Base-by-base conservation (phyloP, 805 yeast species). In the Cyberlindnera maritima region DNA sequence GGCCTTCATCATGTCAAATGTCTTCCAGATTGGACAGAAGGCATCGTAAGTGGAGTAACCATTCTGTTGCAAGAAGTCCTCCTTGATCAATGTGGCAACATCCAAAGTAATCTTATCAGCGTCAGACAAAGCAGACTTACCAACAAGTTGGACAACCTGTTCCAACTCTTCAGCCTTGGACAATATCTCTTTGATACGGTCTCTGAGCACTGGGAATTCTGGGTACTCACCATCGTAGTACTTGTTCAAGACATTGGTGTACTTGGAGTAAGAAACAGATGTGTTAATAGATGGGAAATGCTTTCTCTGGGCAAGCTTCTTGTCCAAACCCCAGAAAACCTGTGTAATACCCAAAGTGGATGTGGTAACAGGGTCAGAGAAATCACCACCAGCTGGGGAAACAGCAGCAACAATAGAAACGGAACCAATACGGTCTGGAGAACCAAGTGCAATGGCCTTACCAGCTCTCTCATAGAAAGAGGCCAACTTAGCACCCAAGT, bases 301-400 rank as follows among this genome's bases (percentile, higher is more conserved):
- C 75, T 94, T 94, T 79, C 99, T 91, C 78, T 94, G 99, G 20
- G 99, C 99, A 64, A 94, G 80, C 72, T 92, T 94, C 75, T 94
- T 94, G 75, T 94, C 99, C 71, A 94, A 80, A 74, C 99, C 99
- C 99, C 99, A 94, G 76, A 94, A 94, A 44, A 94, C 99, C 76
- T 94, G 99, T n/a, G 99, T 94, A 60, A 94, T 94, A 86, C 97
- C 98, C 64, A 94, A 81, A 31, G 99, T 94, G 8, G 99, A 82
- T 18, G 98, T 92, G 23, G 99, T 94, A 59, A 94, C 99, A 38
- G 99, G 99, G 75, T 94, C 99, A 21, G 98, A 92, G 84, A 94
- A 92, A 77, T 94, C 99, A 84, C 99, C 99, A 83, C 99, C 99
- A 47, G 99, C 98, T 58, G 99, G 99, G 4, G 98, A 94, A 35